Evolutionary conservation across 1,139 yeast species (phyloP).

Genomic region (Sugiyamaella castrensis): DNA sequence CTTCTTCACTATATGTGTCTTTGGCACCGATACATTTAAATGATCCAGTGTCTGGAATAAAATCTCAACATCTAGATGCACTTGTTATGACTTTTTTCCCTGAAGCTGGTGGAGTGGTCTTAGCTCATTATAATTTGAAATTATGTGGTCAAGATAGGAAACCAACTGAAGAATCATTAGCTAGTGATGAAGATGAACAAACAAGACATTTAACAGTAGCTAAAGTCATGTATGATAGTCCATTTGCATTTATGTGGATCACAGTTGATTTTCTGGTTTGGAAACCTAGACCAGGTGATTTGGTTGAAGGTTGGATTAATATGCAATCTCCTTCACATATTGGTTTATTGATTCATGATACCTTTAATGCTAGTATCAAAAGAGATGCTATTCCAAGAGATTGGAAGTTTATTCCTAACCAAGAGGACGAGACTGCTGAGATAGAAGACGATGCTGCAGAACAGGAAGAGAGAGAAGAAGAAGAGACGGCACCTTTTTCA

Average conservation of each 20-base stretch:
- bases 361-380: constrained; percentile 91
- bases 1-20: constrained; percentile 71
- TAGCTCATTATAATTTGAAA: constrained; percentile 67
- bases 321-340: constrained; percentile 95
- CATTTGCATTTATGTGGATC: constrained; percentile 86
- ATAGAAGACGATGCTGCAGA: constrained; percentile 30
- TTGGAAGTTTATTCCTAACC: constrained; percentile 82
- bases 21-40: constrained; percentile 75
- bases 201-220: constrained; percentile 47
- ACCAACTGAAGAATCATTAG: constrained; percentile 4
- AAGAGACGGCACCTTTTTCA: constrained; percentile 9
- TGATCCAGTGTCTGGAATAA: constrained; percentile 72
- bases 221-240: constrained; percentile 73
- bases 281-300: constrained; percentile 85
- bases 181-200: constrained; percentile 17
- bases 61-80: constrained; percentile 85
- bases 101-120: constrained; percentile 74
- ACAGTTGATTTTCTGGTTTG: constrained; percentile 81
- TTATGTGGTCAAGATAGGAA: constrained; percentile 42
- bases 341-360: constrained; percentile 85
- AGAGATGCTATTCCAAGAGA: constrained; percentile 74
- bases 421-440: constrained; percentile 51
- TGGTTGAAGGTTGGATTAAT: constrained; percentile 79
- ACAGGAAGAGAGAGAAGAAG: constrained; percentile 7
- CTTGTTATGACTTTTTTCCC: constrained; percentile 78